Conservation (phyloP, 2,329 filamentous ascomycete species). For the Rhexocercosporidium sp. region DNA sequence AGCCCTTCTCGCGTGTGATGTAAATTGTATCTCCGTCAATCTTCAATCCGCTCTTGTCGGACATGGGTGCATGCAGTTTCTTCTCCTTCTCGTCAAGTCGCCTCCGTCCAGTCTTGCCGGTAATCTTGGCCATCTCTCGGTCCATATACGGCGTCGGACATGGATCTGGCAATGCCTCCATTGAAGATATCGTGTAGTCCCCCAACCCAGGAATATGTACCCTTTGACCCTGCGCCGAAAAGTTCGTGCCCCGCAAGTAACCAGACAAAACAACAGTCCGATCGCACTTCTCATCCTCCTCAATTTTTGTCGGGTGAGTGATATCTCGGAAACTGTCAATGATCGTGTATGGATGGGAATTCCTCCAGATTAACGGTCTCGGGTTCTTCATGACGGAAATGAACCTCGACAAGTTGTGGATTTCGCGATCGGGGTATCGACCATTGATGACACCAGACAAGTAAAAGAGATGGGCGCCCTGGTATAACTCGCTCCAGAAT, state of each 20-base stretch:
- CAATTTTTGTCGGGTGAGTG: slow-evolving; percentile 89
- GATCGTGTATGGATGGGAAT: slow-evolving; percentile 91
- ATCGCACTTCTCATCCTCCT: slow-evolving; percentile 88
- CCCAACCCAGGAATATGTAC: slow-evolving; percentile 94
- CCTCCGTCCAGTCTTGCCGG: slow-evolving; percentile 79
- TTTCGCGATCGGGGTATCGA: slow-evolving; percentile 92
- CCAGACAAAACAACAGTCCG: slow-evolving; percentile 90
- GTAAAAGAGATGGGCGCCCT: slow-evolving; percentile 96
- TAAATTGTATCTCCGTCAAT: slow-evolving; percentile 98
- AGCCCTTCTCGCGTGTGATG: slow-evolving; percentile 73
- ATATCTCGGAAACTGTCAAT: slow-evolving; percentile 95
- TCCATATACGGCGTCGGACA: slow-evolving; percentile 94
- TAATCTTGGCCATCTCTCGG: slow-evolving; percentile 81
- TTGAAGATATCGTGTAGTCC: slow-evolving; percentile 80
- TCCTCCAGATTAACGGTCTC: slow-evolving; percentile 93
- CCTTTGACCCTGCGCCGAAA: slow-evolving; percentile 80
- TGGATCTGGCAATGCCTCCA: slow-evolving; percentile 90
- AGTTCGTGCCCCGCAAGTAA: slow-evolving; percentile 94
- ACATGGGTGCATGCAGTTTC: slow-evolving; percentile 96
- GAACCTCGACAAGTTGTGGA: slow-evolving; percentile 94
- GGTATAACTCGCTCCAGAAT: slow-evolving; percentile 96
- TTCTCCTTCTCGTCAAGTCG: slow-evolving; percentile 96
- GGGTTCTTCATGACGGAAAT: slow-evolving; percentile 99
- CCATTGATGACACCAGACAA: slow-evolving; percentile 96
- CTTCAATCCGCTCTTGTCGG: slow-evolving; percentile 92